Evolutionary conservation across 2,329 filamentous ascomycete species (phyloP).

Genomic region (Diaporthe velutina): DNA sequence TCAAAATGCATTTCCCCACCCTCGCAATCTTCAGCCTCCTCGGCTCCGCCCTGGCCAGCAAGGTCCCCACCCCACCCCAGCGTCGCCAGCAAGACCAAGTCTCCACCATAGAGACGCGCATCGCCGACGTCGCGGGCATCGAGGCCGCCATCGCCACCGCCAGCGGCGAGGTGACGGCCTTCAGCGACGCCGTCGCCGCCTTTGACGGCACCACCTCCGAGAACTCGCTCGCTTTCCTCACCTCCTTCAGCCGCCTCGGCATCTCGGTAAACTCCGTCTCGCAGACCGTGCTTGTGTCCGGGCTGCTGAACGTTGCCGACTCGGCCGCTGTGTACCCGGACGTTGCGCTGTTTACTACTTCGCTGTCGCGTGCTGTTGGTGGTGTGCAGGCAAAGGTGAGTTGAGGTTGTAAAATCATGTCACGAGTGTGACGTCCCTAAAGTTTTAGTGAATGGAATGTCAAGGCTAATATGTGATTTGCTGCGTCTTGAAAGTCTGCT

Average conservation of each 20-base stretch:
- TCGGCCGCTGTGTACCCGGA: constrained; percentile 16
- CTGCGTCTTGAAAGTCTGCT: neutral
- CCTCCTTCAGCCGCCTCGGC: constrained; percentile 5
- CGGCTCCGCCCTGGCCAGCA: neutral
- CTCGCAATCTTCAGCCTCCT: constrained; percentile 13
- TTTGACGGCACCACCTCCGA: neutral
- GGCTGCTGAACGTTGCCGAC: constrained; percentile 1
- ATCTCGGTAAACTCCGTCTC: constrained; percentile 9
- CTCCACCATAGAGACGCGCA: neutral
- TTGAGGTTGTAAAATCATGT: too few relatives aligned
- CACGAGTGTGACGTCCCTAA: too few relatives aligned
- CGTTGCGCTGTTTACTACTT: constrained; percentile 12
- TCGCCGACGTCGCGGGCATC: constrained; percentile 2
- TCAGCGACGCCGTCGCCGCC: constrained; percentile 9
- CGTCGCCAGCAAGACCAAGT: neutral
- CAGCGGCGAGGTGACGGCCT: neutral
- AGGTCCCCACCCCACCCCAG: neutral
- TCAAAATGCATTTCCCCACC: neutral
- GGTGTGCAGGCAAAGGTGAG: neutral
- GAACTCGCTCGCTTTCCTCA: constrained; percentile 15
- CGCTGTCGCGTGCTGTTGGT: constrained; percentile 2
- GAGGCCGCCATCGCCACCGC: constrained; percentile 2
- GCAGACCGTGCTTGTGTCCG: neutral
- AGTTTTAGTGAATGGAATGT: neutral
- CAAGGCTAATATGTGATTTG: neutral